Conservation (phyloP, 805 yeast species). For the Candida taoyuanica region DNA sequence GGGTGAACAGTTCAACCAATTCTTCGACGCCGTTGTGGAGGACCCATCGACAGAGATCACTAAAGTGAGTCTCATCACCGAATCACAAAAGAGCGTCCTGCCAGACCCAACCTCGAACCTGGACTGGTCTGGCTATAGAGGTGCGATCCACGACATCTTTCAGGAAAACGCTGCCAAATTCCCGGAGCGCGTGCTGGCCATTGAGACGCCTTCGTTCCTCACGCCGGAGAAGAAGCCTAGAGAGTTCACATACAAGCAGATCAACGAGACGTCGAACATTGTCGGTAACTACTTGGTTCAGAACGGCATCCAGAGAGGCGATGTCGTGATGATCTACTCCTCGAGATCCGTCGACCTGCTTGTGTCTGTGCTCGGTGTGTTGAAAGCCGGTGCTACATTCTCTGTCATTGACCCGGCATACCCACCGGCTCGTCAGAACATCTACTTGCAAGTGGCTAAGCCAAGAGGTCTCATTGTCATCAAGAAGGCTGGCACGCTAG, state of each 20-base stretch:
- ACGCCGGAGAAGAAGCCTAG: constrained; percentile 51
- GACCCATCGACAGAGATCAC: constrained; percentile 46
- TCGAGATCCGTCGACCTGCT: constrained; percentile 95
- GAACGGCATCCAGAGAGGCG: constrained; percentile 84
- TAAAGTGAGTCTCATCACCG: constrained; percentile 62
- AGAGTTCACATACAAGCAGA: constrained; percentile 77
- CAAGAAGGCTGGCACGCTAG: constrained; percentile 82
- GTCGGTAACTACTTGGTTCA: constrained; percentile 84
- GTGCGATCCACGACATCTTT: constrained; percentile 96
- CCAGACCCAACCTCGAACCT: constrained; percentile 88
- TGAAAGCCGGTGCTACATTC: constrained; percentile 98
- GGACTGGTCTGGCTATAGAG: constrained; percentile 88
- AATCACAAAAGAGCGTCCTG: constrained; percentile 51
- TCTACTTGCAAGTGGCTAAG: constrained; percentile 87
- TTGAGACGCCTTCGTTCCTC: constrained; percentile 78
- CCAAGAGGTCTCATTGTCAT: constrained; percentile 90
- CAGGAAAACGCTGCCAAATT: constrained; percentile 75
- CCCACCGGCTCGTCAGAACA: constrained; percentile 96
- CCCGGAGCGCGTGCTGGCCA: constrained; percentile 88
- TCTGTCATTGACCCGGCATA: constrained; percentile 99
- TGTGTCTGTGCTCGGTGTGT: constrained; percentile 95
- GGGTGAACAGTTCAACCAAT: constrained; percentile 67
- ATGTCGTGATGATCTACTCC: constrained; percentile 96
- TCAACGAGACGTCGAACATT: constrained; percentile 87
- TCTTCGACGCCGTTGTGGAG: constrained; percentile 35